A percentile compares a stretch with the other conserved stretches of the same genome.
Conservation (phyloP, 306 rosid genomes). For the Neltuma alba region DNA sequence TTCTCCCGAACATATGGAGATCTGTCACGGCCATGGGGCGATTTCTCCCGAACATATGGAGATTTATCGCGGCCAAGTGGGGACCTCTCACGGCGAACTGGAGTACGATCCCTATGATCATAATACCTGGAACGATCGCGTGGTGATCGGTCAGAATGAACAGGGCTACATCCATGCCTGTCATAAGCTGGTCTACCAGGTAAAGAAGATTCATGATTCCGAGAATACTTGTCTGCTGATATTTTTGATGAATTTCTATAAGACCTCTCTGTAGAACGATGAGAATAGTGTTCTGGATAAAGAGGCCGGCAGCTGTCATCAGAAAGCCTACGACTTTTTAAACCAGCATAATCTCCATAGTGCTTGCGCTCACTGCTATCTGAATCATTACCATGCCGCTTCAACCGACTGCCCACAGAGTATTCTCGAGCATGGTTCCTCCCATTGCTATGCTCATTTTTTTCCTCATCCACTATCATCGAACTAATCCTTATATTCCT, state of each 20-base stretch:
- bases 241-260: conserved; percentile 60
- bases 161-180: conserved; percentile 89
- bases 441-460: conserved; percentile 69
- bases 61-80: conserved; percentile 67
- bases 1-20: conserved; percentile 72
- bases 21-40: conserved; percentile 63
- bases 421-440: conserved; percentile 71
- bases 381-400: conserved; percentile 74
- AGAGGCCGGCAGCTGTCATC: conserved; percentile 65
- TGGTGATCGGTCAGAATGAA: conserved; percentile 85
- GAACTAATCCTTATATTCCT: conserved; percentile 77
- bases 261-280: conserved; percentile 69
- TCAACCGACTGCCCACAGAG: conserved; percentile 69
- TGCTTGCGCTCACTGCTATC: conserved; percentile 71
- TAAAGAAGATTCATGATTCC: conserved; percentile 73
- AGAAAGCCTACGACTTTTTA: conserved; percentile 74
- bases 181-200: conserved; percentile 68
- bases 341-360: conserved; percentile 60
- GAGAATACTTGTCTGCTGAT: conserved; percentile 67
- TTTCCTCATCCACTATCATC: conserved; percentile 78
- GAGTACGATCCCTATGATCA: conserved; percentile 76
- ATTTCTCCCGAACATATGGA: conserved; percentile 69
- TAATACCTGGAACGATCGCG: conserved; percentile 67
- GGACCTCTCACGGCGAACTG: conserved; percentile 55
- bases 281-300: conserved; percentile 67